Evolutionary conservation across 805 yeast species (phyloP), one percentile per base, ranked within the genome.

Genomic region (Lachancea thermotolerans): DNA sequence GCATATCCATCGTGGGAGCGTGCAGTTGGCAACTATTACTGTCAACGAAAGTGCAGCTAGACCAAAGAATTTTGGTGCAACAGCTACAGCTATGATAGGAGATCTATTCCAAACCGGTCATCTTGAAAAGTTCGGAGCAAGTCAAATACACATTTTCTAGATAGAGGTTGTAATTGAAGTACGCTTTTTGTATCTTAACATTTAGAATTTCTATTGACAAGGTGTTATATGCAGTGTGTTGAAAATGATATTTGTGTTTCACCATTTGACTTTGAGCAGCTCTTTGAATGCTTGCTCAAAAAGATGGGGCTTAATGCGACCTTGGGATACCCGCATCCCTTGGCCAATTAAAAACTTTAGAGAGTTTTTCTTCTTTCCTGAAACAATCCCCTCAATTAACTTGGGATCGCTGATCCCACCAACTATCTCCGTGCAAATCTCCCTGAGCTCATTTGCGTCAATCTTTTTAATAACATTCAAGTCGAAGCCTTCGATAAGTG

Each of bases 281-380:
- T 55, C 51, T 50, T 64, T 67, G 46, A 71, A 67, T 18, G 55
- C 53, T 10, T 47, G 41, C 40, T 70, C 72, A 40, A 71, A 64
- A 7, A 61, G 56, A 6, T 54, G 49, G 0, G 74, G 65, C 29
- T 60, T 56, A 9, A 71, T 62, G 41, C 65, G 65, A 1, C 97
- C 97, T 52, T 81, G 84, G 1, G 87, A 77, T 45, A 73, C 68
- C 55, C 79, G 78, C 95, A 93, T 87, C 15, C 88, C 95, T 58
- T 77, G 78, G 1, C 97, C 98, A 3, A 93, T 74, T 45, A 93
- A 68, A 56, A 71, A 86, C 55, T 88, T 85, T n/a, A 91, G 55
- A 10, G 89, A 78, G 31, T 75, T 77, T 35, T 67, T 64, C 51
- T 77, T 78, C 44, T 81, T 80, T 2, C 89, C 90, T 0, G 66